Evolutionary conservation across 2,329 filamentous ascomycete species (phyloP).

Genomic region (Pseudofabraea citricarpa): DNA sequence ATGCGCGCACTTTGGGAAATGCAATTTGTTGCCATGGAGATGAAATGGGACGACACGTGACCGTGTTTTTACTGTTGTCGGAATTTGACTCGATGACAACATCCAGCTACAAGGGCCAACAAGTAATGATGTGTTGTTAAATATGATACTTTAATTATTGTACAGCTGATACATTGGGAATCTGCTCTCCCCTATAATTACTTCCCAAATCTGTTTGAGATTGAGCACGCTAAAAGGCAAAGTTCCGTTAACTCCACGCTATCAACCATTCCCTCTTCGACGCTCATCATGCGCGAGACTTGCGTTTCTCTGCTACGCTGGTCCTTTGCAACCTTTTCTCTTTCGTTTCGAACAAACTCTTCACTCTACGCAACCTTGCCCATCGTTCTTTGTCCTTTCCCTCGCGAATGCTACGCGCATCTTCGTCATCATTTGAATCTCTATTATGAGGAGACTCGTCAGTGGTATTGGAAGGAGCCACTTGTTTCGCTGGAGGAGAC

Average conservation of each 20-base stretch:
- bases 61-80: too few species aligned
- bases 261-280: not conserved
- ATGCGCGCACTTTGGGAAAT: not conserved
- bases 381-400: conserved; percentile 69
- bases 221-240: too few species aligned
- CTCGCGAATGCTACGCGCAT: conserved; percentile 38
- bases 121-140: too few species aligned
- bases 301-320: not conserved
- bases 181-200: not conserved
- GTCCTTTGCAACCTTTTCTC: conserved; percentile 38
- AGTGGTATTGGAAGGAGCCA: conserved; percentile 2
- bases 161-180: not conserved
- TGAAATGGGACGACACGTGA: not conserved
- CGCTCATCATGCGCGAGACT: not conserved
- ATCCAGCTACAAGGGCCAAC: too few species aligned
- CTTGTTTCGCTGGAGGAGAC: conserved; percentile 1
- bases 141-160: too few species aligned
- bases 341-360: conserved; percentile 67
- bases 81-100: too few species aligned
- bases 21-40: not conserved
- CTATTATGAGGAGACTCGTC: conserved; percentile 5
- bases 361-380: conserved; percentile 66
- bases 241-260: too few species aligned
- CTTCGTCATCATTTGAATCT: conserved; percentile 25
- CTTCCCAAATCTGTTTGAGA: not conserved